Base-by-base conservation (phyloP, 345 rosid genomes). In the Stellera chamaejasme region DNA sequence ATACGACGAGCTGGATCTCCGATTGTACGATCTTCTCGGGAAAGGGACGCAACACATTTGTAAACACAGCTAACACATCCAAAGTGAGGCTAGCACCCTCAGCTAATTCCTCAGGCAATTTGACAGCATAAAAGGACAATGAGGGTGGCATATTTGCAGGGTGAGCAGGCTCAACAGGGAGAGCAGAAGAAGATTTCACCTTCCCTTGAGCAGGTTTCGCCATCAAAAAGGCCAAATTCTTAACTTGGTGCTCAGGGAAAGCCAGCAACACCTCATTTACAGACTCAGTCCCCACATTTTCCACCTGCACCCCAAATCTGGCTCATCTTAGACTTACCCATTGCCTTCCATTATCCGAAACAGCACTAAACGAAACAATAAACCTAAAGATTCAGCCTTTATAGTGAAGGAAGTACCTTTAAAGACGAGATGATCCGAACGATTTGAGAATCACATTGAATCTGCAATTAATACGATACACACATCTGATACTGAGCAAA, bases 21-120 rank as follows among this genome's bases (percentile, higher is more conserved):
- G 82, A 83, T 76, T 94, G 99, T 15, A 69, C 76, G 19, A 90
- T 94, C 69, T 85, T 74, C 77, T 87, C 92, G 1, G 99, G 99
- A 75, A 87, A 76, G 1, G 95, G 95, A 59, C 55, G 73, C 77
- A 93, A 67, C 10, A 69, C 62, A 50, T 72, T 86, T 36, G 89
- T 79, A 56, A 80, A 87, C 8, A 77, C 87, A 27, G 83, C 78
- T 50, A 79, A 61, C 2, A 87, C 85, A 55, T 85, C 88, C 6
- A 87, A 58, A 46, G 75, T 80, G 61, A 90, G 61, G 69, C 77
- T 72, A 19, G 76, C 80, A n/a, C 92, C 96, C 48, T 73, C 74
- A 27, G 53, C 64, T 25, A 93, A 70, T 10, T 73, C 53, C 76
- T 79, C 82, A 0, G 92, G 90, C 50, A 93, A 72, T 28, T 75